A percentile compares a stretch with the other conserved stretches of the same genome.
phyloP scores from a whole-genome alignment of 2,329 filamentous ascomycete genomes.

The Calonectria ilicicola region DNA sequence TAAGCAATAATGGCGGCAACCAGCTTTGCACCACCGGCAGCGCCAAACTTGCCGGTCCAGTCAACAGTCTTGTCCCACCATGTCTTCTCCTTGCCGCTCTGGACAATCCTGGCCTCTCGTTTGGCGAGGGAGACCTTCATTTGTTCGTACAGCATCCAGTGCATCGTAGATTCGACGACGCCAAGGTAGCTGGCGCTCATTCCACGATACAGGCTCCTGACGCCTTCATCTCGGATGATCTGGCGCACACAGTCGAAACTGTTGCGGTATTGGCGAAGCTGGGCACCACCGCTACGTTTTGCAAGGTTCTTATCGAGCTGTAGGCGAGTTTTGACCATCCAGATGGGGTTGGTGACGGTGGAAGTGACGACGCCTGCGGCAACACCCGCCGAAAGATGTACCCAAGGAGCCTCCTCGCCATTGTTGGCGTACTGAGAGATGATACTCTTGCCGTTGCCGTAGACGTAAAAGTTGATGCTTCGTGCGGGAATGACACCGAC shows the following conservation, averaged over 20 bases:
- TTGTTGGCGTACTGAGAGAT: conserved; percentile 81
- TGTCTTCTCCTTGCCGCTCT: conserved; percentile 72
- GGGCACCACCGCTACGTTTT: conserved; percentile 64
- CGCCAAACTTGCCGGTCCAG: conserved; percentile 82
- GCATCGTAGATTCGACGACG: conserved; percentile 88
- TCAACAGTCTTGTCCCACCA: conserved; percentile 80
- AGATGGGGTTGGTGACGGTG: conserved; percentile 95
- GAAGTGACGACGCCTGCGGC: conserved; percentile 86
- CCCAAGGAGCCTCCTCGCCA: conserved; percentile 76
- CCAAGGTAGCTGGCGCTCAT: conserved; percentile 93
- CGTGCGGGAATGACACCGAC: conserved; percentile 90
- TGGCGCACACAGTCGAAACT: conserved; percentile 89
- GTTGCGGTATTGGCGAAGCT: conserved; percentile 82
- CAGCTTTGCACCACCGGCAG: conserved; percentile 87
- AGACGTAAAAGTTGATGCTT: conserved; percentile 93
- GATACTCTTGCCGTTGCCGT: conserved; percentile 90
- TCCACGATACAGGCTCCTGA: conserved; percentile 87
- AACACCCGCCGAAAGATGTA: conserved; percentile 83
- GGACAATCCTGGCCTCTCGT: conserved; percentile 69
- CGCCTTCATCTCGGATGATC: conserved; percentile 82
- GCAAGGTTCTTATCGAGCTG: conserved; percentile 91
- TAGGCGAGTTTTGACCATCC: conserved; percentile 93
- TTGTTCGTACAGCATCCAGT: conserved; percentile 96
- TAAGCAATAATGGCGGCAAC: conserved; percentile 88
- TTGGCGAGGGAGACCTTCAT: conserved; percentile 81